Evolutionary conservation across 2,329 filamentous ascomycete species (phyloP), one percentile per base, ranked within the genome.

Genomic region (Aspergillus sp.): DNA sequence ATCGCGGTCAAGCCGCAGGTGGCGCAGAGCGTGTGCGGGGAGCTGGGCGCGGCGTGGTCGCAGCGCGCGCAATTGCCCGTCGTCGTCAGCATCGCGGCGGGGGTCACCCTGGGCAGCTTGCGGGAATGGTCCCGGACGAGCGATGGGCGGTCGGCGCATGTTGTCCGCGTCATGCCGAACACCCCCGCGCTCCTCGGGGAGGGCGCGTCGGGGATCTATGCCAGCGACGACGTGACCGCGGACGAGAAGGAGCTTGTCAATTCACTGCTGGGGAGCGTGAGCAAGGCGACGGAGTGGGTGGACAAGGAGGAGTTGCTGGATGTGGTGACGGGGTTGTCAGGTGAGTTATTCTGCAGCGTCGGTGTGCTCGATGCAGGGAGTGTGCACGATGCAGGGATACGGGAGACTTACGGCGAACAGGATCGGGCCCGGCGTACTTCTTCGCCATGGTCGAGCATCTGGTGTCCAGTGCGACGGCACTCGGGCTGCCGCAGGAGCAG

Each of bases 361-460:
- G n/a, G n/a, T n/a, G n/a, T n/a, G n/a, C n/a, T n/a, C n/a, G n/a
- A n/a, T n/a, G n/a, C n/a, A n/a, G n/a, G n/a, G n/a, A n/a, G n/a
- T n/a, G n/a, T n/a, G 10, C 7, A n/a, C 20, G 5, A 15, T 11
- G 8, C 10, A 2, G 10, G 5, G 5, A 5, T 16, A 3, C 14
- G 22, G 15, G 27, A 3, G 30, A 29, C 32, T 43, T 12, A 44
- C 22, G 2, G 2, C 11, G 7, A 24, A 11, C 13, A 57, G 54
- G 54, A 33, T 57, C 54, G n/a, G 54, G 54, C 8, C 54, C 54
- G 4, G 54, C 54, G 5, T 57, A 57, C 29, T 57, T 57, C 44
- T 57, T 57, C 37, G 54, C 54, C 15, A 56, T 57, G 53, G 54
- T 57, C 12, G 54, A 57, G 31, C 53, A 57, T 30, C 34, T 57